These are phyloP conservation scores for Pythium diclinum DNA, from an alignment of 352 stramenopile species.

Conservation along the genomic window DNA sequence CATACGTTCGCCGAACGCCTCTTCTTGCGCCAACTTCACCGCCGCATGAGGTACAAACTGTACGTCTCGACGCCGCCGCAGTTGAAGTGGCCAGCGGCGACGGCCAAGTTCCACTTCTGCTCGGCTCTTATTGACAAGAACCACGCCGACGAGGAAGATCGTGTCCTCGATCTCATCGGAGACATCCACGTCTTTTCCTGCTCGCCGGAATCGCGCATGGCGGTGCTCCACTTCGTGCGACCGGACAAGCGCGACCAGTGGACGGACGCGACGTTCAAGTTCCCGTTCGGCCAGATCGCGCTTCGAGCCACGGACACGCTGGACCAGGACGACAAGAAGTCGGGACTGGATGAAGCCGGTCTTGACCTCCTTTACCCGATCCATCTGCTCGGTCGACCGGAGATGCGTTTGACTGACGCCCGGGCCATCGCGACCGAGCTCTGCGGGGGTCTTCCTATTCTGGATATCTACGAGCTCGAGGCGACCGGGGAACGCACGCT, in stretches of 20 bases:
- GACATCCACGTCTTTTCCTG: slow-evolving; percentile 5
- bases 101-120: slow-evolving; percentile 18
- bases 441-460: slow-evolving; percentile 1
- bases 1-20: slow-evolving; percentile 11
- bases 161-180: background rate
- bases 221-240: slow-evolving; percentile 8
- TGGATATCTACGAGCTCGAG: slow-evolving; percentile 10
- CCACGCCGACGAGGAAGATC: background rate
- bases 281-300: slow-evolving; percentile 6
- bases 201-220: slow-evolving; percentile 6
- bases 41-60: slow-evolving; percentile 1
- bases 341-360: slow-evolving; percentile 1
- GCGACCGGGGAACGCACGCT: slow-evolving; percentile 6
- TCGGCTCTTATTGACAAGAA: slow-evolving; percentile 1
- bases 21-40: slow-evolving; percentile 2
- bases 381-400: slow-evolving; percentile 5
- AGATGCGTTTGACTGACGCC: background rate
- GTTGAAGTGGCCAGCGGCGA: background rate
- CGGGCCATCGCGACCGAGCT: background rate
- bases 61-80: slow-evolving; percentile 2
- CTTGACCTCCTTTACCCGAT: slow-evolving; percentile 4
- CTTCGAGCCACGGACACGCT: slow-evolving; percentile 8
- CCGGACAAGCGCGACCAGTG: slow-evolving; percentile 18
- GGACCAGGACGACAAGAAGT: slow-evolving; percentile 1
- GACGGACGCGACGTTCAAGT: background rate